These are phyloP conservation scores for Alternaria arbusti DNA, from an alignment of 2,329 filamentous ascomycete genomes.

Conservation along the genomic window DNA sequence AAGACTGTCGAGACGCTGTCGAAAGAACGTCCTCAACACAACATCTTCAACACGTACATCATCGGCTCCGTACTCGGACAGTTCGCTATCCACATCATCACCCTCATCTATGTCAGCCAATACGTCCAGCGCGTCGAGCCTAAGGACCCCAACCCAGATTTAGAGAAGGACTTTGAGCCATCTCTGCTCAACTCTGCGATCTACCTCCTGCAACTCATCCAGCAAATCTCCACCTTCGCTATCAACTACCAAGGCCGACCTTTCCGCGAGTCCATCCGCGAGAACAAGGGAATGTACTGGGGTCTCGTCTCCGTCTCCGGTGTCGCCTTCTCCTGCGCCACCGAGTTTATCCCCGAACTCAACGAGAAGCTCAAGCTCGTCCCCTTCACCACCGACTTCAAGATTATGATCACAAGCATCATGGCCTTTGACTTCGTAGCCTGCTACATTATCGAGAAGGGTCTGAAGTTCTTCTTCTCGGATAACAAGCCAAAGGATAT, in stretches of 20 bases:
- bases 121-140: constrained; percentile 86
- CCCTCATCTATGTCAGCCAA: constrained; percentile 90
- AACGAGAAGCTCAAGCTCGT: constrained; percentile 93
- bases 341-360: constrained; percentile 93
- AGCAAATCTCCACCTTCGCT: constrained; percentile 98
- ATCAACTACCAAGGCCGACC: constrained; percentile 99
- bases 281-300: constrained; percentile 98
- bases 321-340: constrained; percentile 92
- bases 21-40: constrained; percentile 95
- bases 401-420: constrained; percentile 77
- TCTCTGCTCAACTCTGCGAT: constrained; percentile 96
- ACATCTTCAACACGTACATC: constrained; percentile 99
- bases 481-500: constrained; percentile 96
- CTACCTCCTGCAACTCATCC: constrained; percentile 95
- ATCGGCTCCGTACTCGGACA: constrained; percentile 97
- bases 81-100: constrained; percentile 93
- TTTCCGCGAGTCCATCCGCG: constrained; percentile 93
- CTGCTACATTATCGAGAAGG: constrained; percentile 87
- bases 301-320: constrained; percentile 88
- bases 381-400: constrained; percentile 88
- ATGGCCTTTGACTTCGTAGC: constrained; percentile 89
- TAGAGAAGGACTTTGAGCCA: constrained; percentile 92
- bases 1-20: constrained; percentile 94
- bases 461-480: constrained; percentile 83
- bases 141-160: constrained; percentile 72